A percentile compares a stretch with the other conserved stretches of the same genome.
These are phyloP conservation scores for Helichrysum umbraculigerum DNA, from an alignment of 129 eudicot species.

Conservation along the genomic window DNA sequence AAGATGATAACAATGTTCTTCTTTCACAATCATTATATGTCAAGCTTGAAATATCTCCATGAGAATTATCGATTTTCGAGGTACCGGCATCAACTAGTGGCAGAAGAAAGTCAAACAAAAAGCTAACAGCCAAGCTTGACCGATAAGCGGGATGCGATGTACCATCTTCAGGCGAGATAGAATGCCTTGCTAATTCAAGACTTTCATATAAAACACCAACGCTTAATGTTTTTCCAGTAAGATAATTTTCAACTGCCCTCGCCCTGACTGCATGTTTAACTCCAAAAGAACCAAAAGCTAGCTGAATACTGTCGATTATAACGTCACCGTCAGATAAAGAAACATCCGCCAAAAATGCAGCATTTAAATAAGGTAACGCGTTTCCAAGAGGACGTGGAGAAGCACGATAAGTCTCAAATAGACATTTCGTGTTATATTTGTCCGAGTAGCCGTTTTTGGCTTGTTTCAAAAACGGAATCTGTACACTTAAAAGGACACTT, in stretches of 20 bases:
- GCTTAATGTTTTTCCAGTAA: slow-evolving; percentile 50
- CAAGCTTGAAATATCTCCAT: slow-evolving; percentile 15
- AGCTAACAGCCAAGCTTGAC: slow-evolving; percentile 76
- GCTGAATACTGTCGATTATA: slow-evolving; percentile 46
- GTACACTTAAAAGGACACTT: slow-evolving; percentile 64
- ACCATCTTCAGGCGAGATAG: slow-evolving; percentile 61
- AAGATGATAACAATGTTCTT: slow-evolving; percentile 53
- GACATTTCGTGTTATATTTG: slow-evolving; percentile 30
- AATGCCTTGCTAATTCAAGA: slow-evolving; percentile 41
- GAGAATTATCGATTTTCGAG: neutral
- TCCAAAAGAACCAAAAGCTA: slow-evolving; percentile 87
- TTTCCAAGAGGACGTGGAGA: slow-evolving; percentile 94
- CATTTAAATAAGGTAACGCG: slow-evolving; percentile 77
- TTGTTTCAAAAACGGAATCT: slow-evolving; percentile 51
- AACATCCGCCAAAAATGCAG: slow-evolving; percentile 76
- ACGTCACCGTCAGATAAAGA: slow-evolving; percentile 37
- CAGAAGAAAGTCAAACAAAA: slow-evolving; percentile 70
- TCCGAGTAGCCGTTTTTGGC: slow-evolving; percentile 31
- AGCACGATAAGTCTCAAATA: slow-evolving; percentile 85
- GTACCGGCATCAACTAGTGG: slow-evolving; percentile 37
- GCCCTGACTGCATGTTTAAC: slow-evolving; percentile 67
- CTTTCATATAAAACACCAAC: slow-evolving; percentile 54
- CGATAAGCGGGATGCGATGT: slow-evolving; percentile 61
- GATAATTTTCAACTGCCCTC: slow-evolving; percentile 55
- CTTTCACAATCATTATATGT: slow-evolving; percentile 19